These are phyloP conservation scores for Verbascum thapsus DNA, from an alignment of 257 asterid species.

Conservation along the genomic window DNA sequence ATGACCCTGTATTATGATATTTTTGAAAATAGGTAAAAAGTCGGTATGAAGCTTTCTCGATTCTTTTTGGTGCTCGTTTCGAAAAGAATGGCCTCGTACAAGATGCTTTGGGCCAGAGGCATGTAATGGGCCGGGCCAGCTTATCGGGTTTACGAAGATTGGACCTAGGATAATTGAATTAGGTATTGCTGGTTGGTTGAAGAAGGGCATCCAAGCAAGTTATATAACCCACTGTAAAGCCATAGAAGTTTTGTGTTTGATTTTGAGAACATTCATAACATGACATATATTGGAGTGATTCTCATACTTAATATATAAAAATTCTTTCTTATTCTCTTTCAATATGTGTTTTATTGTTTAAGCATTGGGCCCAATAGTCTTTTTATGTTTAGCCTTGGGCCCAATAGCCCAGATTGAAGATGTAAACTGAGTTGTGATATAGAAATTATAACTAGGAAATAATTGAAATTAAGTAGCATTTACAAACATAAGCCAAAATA, in stretches of 20 bases:
- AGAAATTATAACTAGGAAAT: no score
- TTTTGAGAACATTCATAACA: constrained; percentile 35
- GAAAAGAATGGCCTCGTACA: not conserved
- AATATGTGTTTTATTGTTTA: no score
- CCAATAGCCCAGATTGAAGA: no score
- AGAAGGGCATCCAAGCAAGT: constrained; percentile 17
- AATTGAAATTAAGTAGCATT: no score
- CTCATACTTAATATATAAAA: no score
- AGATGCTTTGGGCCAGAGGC: constrained; percentile 8
- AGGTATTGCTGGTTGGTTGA: not conserved
- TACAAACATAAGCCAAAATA: no score
- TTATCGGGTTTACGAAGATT: not conserved
- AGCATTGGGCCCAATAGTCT: no score
- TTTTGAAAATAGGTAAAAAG: constrained; percentile 1
- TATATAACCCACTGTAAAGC: constrained; percentile 47
- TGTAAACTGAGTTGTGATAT: no score
- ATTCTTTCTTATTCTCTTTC: no score
- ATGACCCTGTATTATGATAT: constrained; percentile 6
- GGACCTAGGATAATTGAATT: not conserved
- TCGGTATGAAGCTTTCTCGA: not conserved
- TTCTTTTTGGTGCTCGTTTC: not conserved
- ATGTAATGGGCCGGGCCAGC: no score
- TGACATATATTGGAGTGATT: constrained; percentile 35
- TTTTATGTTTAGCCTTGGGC: no score
- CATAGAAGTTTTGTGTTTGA: constrained; percentile 32